Base-by-base conservation (phyloP, 495 filamentous ascomycete genomes). In the Penicillium steckii region DNA sequence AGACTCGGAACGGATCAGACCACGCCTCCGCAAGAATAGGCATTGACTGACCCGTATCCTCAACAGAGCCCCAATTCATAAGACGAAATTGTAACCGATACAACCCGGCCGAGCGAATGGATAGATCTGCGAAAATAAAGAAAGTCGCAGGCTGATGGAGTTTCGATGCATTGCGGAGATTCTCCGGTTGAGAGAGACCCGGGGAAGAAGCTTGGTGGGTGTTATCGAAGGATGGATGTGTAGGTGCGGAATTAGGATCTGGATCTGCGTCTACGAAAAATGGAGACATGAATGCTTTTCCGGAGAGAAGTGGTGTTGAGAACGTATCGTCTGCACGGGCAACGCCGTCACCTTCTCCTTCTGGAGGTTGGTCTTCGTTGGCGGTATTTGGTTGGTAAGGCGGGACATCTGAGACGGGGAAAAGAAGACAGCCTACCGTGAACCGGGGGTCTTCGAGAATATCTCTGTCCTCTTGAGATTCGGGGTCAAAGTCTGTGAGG, bases 41-140 rank as follows among this genome's bases (percentile, higher is more conserved):
- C 26, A 80, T 80, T 32, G 73, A 78, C 38, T 80, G 76, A 0
- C 86, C 87, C n/a, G 72, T 73, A 54, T 77, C 73, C 45, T 72
- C 67, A 1, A 74, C 65, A 10, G 53, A 54, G 24, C 74, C 72
- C 74, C 74, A 77, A 53, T 91, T 84, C 75, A 96, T 90, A 24
- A 98, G 79, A n/a, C 85, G 83, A 62, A 97, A 97, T 40, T 87
- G 83, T 18, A 98, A 74, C 8, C 87, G 80, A 65, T 94, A 97
- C 8, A 76, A 71, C 1, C 94, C 94, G 9, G 90, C 88, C 1
- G 89, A 91, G 15, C 94, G 85, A 56, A 95, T 92, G 7, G 90
- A 95, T 4, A 98, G 81, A 65, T 98, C 94, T 0, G 91, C 88
- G 63, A 98, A 98, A 55, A 90, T 90, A 71, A 96, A 98, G 73